Evolutionary conservation across 1,139 yeast species (phyloP), one percentile per base, ranked within the genome.

Genomic region (Kluyveromyces sp.): DNA sequence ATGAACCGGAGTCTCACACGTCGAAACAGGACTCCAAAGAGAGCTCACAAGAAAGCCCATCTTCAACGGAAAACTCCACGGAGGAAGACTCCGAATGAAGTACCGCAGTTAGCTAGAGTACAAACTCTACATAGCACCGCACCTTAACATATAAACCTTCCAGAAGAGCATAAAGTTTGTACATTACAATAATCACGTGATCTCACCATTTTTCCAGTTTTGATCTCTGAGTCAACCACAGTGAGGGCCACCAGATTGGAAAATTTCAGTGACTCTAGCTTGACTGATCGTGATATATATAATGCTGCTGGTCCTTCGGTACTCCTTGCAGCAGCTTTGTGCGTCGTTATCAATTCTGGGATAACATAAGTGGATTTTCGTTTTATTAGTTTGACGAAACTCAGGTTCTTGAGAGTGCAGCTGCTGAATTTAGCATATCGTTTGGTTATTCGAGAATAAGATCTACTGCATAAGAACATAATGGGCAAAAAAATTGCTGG

Each of bases 401-500:
- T n/a, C n/a, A n/a, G n/a, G 9, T 22, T 22, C 26, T 22, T 22
- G 6, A 22, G 9, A 9, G 8, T 22, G 26, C 26, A 6, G 9
- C 26, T 6, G 26, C 9, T 22, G 26, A 22, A 6, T 9, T 22
- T 22, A 22, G 26, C 26, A 6, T 11, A 32, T 13, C 18, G 19
- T 16, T 13, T 32, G 11, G 9, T 15, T 32, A 3, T 32, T 32
- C 4, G 19, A 32, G 4, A 32, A 12, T 15, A 16, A 16, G 34
- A 32, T 15, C 11, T 15, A 32, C 16, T 15, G 15, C 7, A n/a
- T 4, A 32, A 4, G 16, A 32, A 4, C 51, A 58, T 55, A 52
- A 43, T 46, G 45, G 53, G 39, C n/a, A 61, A 54, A 48, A 65
- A 60, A 50, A 51, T 60, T 43, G 74, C 73, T 52, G 98, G 98